phyloP scores from a whole-genome alignment of 176 grass and related monocot species.

The Paspalum vaginatum region DNA sequence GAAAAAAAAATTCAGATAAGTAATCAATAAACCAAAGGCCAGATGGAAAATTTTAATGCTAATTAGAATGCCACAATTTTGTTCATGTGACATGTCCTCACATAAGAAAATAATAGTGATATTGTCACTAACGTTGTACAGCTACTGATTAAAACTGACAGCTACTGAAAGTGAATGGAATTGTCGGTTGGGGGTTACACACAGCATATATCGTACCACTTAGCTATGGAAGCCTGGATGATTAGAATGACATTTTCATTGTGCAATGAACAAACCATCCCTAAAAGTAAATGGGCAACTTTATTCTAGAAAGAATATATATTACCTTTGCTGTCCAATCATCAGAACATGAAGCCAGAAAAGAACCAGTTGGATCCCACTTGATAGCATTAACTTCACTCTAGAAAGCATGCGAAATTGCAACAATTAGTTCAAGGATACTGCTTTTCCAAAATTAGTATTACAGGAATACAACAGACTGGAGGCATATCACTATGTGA shows the following conservation, averaged over 20 bases:
- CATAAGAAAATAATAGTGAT: no score
- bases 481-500: conserved; percentile 21
- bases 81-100: no score
- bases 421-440: not conserved
- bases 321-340: conserved; percentile 92
- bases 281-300: not conserved
- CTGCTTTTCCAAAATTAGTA: conserved; percentile 10
- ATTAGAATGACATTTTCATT: not conserved
- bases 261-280: not conserved
- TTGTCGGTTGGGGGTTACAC: not conserved
- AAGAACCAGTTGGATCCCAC: conserved; percentile 94
- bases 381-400: conserved; percentile 99
- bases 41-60: no score
- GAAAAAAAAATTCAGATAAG: no score
- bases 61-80: no score
- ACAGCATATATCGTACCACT: not conserved
- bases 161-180: no score
- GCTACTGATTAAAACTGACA: no score
- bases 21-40: no score
- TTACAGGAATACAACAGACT: not conserved
- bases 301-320: conserved; percentile 24
- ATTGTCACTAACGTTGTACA: no score
- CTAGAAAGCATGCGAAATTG: conserved; percentile 46
- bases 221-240: not conserved
- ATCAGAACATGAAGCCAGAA: conserved; percentile 96